These are phyloP conservation scores for Teunomyces lycoperdinae DNA, from an alignment of 805 yeast species.

Conservation along the genomic window DNA sequence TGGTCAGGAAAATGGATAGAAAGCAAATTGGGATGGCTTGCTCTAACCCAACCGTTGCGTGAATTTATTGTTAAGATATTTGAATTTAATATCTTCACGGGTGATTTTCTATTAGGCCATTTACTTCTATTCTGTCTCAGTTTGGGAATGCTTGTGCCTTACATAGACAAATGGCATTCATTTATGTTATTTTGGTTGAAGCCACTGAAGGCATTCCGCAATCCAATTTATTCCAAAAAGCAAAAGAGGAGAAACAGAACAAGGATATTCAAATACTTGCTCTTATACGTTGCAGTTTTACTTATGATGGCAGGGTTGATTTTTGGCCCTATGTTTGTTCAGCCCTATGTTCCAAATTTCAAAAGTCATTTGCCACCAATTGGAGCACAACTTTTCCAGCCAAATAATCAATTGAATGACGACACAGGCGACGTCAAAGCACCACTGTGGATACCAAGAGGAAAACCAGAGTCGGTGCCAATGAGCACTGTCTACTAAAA, in stretches of 20 bases:
- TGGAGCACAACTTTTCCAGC: constrained; percentile 46
- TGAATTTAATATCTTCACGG: constrained; percentile 45
- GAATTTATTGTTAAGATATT: constrained; percentile 45
- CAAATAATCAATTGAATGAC: constrained; percentile 57
- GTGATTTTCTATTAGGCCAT: constrained; percentile 49
- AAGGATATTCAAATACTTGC: constrained; percentile 42
- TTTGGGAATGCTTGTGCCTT: constrained; percentile 45
- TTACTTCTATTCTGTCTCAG: constrained; percentile 35
- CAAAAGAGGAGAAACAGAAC: constrained; percentile 24
- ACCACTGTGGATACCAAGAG: constrained; percentile 42
- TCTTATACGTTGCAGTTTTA: constrained; percentile 44
- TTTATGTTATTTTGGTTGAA: constrained; percentile 49
- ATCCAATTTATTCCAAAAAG: constrained; percentile 40
- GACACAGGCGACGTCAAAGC: constrained; percentile 60
- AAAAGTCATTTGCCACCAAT: constrained; percentile 11
- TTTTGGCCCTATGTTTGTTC: constrained; percentile 46
- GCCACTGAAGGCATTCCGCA: constrained; percentile 34
- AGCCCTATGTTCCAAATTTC: constrained; percentile 8
- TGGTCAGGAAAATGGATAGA: constrained; percentile 53
- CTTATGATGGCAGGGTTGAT: constrained; percentile 39
- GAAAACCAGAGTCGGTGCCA: constrained; percentile 20
- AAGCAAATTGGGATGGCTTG: constrained; percentile 35
- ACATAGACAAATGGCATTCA: constrained; percentile 47
- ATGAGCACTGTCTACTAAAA: constrained; percentile 13
- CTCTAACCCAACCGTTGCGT: constrained; percentile 43